phyloP scores from a whole-genome alignment of 2,329 filamentous ascomycete species.

The Pleoardoris graminearum region DNA sequence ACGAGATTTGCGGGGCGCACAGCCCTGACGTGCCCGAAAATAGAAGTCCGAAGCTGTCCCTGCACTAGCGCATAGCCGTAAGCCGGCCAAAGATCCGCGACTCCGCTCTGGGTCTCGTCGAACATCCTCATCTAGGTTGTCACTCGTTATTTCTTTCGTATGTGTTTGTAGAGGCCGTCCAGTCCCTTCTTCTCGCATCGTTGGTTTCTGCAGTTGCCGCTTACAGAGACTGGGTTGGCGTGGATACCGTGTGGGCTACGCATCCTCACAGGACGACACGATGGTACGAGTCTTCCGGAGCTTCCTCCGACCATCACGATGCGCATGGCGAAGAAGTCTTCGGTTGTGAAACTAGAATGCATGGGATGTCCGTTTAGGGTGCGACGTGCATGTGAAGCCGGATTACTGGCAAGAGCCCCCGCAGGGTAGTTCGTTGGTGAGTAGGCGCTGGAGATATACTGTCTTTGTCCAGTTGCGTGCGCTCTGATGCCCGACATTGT shows the following conservation, averaged over 20 bases:
- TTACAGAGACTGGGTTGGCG: no score
- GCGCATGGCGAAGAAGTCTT: constrained; percentile 24
- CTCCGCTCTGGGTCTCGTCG: neutral
- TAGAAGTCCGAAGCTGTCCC: constrained; percentile 7
- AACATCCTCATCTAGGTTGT: constrained; percentile 5
- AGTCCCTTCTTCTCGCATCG: no score
- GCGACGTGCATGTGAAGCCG: constrained; percentile 4
- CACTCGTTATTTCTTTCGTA: no score
- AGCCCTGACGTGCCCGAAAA: neutral
- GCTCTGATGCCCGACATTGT: neutral
- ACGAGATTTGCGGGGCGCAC: constrained; percentile 3
- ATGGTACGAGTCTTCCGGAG: no score
- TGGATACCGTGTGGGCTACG: no score
- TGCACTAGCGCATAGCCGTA: constrained; percentile 1
- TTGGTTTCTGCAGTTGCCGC: no score
- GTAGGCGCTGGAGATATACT: no score
- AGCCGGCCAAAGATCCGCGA: neutral
- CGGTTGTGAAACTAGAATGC: constrained; percentile 36
- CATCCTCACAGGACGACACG: no score
- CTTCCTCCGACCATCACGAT: constrained; percentile 23
- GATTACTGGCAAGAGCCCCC: no score
- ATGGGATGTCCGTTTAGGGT: constrained; percentile 30
- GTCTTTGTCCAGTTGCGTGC: neutral
- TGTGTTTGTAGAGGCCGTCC: no score
- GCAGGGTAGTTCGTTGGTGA: no score